Base-by-base conservation (phyloP, 1,139 yeast species). In the Geotrichum fermentans region DNA sequence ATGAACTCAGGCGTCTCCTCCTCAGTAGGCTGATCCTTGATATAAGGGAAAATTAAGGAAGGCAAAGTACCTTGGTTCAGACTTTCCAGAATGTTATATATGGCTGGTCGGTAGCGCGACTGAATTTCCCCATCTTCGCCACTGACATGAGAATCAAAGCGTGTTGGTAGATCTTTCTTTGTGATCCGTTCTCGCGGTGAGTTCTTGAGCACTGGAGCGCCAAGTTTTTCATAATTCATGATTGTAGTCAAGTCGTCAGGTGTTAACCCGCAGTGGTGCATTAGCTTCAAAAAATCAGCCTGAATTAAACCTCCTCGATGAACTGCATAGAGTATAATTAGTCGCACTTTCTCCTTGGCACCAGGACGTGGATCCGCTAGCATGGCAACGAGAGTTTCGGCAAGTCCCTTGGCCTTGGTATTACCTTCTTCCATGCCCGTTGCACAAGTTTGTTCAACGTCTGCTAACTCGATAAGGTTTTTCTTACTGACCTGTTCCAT, bases 271-370 rank as follows among this genome's bases (percentile, higher is more conserved):
- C 86, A 79, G 61, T 90, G 94, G 49, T 74, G 70, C 42, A 82
- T 75, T 40, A 94, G 68, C 61, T 92, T 89, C 45, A 71, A 68
- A 56, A 84, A 79, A 68, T 94, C 99, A 6, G 74, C 65, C 57
- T 82, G 83, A 16, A 87, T 74, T 28, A 94, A 71, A 0, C 99
- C 98, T 4, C 94, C 94, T 56, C 97, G 74, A 64, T 82, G 85
- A 36, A 89, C 66, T 0, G 90, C 84, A 65, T 92, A 92, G 3
- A 86, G 70, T 28, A 87, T 71, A 14, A 92, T 77, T 40, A 86
- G 72, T 53, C 98, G 76, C 56, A 88, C 73, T 61, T 87, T 87
- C 59, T 88, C 94, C 43, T 76, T 73, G 20, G 73, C 70, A 24
- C 70, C 72, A 45, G 80, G 70, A 13, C 40, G 45, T 47, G 74